Base-by-base conservation (phyloP, 306 rosid genomes). In the Ormosia semicastrata region DNA sequence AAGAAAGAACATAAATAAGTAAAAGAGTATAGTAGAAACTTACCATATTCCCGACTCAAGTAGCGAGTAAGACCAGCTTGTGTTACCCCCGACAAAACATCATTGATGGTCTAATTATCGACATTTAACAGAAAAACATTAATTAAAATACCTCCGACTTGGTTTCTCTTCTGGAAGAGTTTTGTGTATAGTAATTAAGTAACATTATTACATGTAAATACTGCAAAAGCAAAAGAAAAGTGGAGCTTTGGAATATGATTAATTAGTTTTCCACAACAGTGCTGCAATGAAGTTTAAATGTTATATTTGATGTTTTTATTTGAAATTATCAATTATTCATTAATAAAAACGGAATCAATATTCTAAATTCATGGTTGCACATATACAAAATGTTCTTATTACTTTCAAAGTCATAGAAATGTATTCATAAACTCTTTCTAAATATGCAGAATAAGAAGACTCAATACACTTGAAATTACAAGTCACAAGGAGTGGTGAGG, bases 61-160 rank as follows among this genome's bases (percentile, higher is more conserved):
- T 92, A 90, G 65, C 41, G 78, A 5, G 88, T 44, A 17, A 92
- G 83, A 56, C 86, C 91, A 8, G 93, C 95, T 89, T 92, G 95
- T 56, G 95, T 80, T 49, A 90, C 30, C 43, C 93, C 97, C 79
- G 89, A 59, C 44, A 89, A n/a, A 40, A 90, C 92, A 66, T 92
- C 95, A 63, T 93, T 93, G 80, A 88, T 36, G 1, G 94, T 91
- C 95, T 89, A 86, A 29, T 62, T 18, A 37, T 36, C 44, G 72
- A 86, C 17, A 77, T 75, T 46, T 32, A 67, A 12, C 7, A 40
- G 3, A 66, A 44, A 64, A 24, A 34, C 8, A 44, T 5, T 15
- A 59, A 33, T 43, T 1, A 76, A 47, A 69, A 30, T 0, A 52
- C n/a, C 0, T 12, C 8, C 34, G 5, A 11, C 1, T 6, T 65